Conservation (phyloP, 305 asterid species). For the Solanum aculeatissimum region DNA sequence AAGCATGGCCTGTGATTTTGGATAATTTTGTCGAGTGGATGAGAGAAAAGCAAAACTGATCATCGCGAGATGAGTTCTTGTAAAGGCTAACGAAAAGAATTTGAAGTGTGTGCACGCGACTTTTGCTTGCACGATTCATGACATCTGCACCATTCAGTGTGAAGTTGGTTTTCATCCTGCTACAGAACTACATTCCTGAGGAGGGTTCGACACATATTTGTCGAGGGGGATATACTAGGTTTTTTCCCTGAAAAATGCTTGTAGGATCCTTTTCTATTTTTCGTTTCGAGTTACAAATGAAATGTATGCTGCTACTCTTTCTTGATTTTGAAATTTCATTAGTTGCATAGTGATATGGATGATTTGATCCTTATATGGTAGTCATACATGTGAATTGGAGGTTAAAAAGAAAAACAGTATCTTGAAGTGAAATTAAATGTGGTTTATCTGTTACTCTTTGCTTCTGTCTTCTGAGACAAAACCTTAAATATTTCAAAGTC, state of each 20-base stretch:
- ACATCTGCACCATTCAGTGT: background rate
- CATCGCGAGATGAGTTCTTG: background rate
- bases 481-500: background rate
- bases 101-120: background rate
- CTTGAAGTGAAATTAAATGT: background rate
- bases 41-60: slow-evolving; percentile 30
- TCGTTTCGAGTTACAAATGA: background rate
- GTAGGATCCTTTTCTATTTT: background rate
- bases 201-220: background rate
- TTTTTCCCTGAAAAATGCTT: background rate
- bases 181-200: background rate
- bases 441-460: background rate
- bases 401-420: background rate
- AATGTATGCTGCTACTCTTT: background rate
- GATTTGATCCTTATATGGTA: background rate
- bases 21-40: slow-evolving; percentile 86
- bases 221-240: background rate
- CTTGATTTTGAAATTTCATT: background rate
- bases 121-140: background rate
- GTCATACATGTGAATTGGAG: background rate
- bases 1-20: slow-evolving; percentile 87
- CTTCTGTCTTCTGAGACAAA: background rate
- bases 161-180: background rate
- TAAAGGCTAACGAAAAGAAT: background rate
- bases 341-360: background rate